These are phyloP conservation scores for Coccomyxa sp. DNA, from an alignment of 139 green algal species.

Conservation along the genomic window DNA sequence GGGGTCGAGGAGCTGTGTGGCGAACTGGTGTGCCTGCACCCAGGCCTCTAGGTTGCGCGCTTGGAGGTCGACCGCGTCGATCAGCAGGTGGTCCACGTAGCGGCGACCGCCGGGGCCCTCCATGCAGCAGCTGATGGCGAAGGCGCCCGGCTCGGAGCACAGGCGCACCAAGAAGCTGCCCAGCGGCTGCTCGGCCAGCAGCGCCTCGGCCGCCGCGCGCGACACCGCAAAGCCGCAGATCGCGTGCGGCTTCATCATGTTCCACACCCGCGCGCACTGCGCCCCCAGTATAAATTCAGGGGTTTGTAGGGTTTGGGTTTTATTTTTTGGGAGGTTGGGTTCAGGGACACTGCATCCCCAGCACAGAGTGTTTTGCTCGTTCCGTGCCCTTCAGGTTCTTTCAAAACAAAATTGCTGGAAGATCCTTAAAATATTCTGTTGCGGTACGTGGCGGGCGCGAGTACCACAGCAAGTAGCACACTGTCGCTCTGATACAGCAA, in stretches of 20 bases:
- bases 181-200: conserved; percentile 3
- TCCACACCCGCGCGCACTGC: conserved; percentile 13
- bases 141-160: conserved; percentile 15
- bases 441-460: no score
- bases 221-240: conserved; percentile 20
- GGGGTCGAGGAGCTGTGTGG: conserved; percentile 17
- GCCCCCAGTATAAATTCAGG: neutral
- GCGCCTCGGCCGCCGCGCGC: conserved; percentile 6
- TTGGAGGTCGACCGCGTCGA: conserved; percentile 19
- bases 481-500: no score
- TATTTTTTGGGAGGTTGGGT: no score
- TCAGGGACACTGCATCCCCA: no score
- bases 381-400: no score
- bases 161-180: conserved; percentile 23
- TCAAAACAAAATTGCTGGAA: no score
- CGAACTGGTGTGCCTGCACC: neutral
- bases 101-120: neutral
- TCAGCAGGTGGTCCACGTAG: conserved; percentile 14
- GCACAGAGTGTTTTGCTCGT: no score
- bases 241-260: neutral
- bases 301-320: no score
- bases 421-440: no score
- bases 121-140: conserved; percentile 7
- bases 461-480: no score
- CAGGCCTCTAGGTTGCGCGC: neutral